Evolutionary conservation across 257 asterid species (phyloP).

Genomic region (Solanum raphanifolium): DNA sequence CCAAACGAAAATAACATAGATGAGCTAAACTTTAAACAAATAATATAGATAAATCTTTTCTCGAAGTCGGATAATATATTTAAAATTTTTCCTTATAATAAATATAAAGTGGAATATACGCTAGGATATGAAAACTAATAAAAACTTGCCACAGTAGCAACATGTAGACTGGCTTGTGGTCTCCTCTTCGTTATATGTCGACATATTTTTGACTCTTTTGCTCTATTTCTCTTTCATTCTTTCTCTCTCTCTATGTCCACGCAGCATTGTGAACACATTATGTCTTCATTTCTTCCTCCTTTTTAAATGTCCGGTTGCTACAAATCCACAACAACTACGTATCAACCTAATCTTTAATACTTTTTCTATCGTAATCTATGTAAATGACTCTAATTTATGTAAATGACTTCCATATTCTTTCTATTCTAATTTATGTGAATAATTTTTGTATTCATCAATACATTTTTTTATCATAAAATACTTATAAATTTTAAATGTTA

Average conservation of each 20-base stretch:
- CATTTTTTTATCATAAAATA: background rate
- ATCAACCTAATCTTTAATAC: too few relatives aligned
- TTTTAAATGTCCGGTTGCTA: background rate
- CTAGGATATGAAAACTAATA: background rate
- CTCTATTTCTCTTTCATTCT: background rate
- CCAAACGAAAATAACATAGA: too few relatives aligned
- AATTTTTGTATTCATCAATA: background rate
- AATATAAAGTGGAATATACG: too few relatives aligned
- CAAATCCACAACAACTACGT: background rate
- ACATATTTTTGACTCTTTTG: background rate
- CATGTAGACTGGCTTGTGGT: background rate
- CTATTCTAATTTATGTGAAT: background rate
- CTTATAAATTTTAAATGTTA: background rate
- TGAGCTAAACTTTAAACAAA: too few relatives aligned
- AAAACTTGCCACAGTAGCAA: background rate
- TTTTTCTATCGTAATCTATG: background rate
- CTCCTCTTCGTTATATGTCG: background rate
- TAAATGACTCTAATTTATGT: too few relatives aligned
- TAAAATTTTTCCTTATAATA: too few relatives aligned
- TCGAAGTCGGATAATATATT: too few relatives aligned
- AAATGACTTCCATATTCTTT: too few relatives aligned
- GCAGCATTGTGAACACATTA: background rate
- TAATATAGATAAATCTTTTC: too few relatives aligned
- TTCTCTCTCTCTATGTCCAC: background rate
- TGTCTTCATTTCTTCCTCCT: background rate